Percentiles rank a stretch among this genome's conserved stretches.
phyloP scores from a whole-genome alignment of 208 protist genomes.

The Acanthamoeba triangularis region DNA sequence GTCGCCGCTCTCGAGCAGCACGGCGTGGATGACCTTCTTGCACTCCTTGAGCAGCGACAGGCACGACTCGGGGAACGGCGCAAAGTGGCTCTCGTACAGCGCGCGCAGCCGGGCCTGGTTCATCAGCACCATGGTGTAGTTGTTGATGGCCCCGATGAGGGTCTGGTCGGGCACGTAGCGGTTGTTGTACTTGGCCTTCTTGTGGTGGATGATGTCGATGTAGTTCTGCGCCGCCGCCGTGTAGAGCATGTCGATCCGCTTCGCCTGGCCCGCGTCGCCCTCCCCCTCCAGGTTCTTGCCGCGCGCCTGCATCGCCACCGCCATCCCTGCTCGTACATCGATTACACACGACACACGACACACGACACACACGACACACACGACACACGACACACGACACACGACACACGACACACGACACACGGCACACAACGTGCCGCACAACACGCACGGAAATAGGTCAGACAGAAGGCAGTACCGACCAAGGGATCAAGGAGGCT shows the following conservation, averaged over 20 bases:
- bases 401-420: no score
- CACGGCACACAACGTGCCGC: no score
- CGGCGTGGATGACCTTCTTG: slow-evolving; percentile 47
- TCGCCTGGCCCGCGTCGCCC: not conserved
- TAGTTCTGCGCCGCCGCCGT: not conserved
- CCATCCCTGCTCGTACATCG: slow-evolving; percentile 3
- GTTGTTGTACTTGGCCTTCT: slow-evolving; percentile 44
- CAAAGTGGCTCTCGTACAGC: slow-evolving; percentile 26
- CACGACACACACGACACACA: no score
- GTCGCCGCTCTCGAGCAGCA: not conserved
- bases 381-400: no score
- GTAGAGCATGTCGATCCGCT: slow-evolving; percentile 20
- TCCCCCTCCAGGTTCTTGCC: slow-evolving; percentile 9
- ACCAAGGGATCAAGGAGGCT: not conserved
- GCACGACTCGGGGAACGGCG: slow-evolving; percentile 48
- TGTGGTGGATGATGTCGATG: slow-evolving; percentile 7
- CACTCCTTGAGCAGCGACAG: slow-evolving; percentile 40
- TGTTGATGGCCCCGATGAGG: slow-evolving; percentile 35
- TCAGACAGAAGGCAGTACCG: not conserved
- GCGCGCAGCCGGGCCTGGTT: slow-evolving; percentile 18
- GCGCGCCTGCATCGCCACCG: slow-evolving; percentile 12
- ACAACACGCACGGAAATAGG: no score
- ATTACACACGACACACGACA: no score
- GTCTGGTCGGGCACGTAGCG: slow-evolving; percentile 16
- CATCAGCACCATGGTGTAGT: slow-evolving; percentile 53